Conservation (phyloP, 2,329 filamentous ascomycete species). For the Fusarium nematophilum region DNA sequence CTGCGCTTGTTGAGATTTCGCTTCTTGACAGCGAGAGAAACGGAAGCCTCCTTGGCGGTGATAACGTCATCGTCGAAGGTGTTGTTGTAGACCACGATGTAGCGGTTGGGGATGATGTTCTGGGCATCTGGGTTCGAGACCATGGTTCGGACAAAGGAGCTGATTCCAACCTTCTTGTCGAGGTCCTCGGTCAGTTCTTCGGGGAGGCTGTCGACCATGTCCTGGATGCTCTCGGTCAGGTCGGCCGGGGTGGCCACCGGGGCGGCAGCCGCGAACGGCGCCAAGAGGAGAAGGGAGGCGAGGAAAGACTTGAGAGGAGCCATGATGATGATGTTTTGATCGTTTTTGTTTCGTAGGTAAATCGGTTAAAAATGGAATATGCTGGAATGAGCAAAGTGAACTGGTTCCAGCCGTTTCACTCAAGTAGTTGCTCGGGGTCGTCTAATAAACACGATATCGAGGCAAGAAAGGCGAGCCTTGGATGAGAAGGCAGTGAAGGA, state of each 20-base stretch:
- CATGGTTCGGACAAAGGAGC: constrained; percentile 50
- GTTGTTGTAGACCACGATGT: constrained; percentile 74
- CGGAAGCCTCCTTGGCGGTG: constrained; percentile 59
- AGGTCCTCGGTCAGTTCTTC: constrained; percentile 24
- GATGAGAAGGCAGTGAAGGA: constrained; percentile 34
- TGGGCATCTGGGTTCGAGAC: constrained; percentile 61
- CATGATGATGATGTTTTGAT: constrained; percentile 39
- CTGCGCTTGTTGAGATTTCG: constrained; percentile 67
- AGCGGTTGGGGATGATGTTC: constrained; percentile 66
- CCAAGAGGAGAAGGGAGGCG: constrained; percentile 38
- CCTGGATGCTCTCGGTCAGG: constrained; percentile 24
- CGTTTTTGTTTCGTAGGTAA: constrained; percentile 22
- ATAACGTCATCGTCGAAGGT: constrained; percentile 61
- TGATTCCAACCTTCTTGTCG: constrained; percentile 35
- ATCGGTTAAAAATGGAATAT: constrained; percentile 20
- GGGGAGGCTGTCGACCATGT: constrained; percentile 29
- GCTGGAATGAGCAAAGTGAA: constrained; percentile 40
- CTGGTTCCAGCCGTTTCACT: constrained; percentile 46
- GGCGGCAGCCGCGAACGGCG: constrained; percentile 44
- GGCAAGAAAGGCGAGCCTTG: constrained; percentile 25
- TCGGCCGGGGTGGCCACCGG: constrained; percentile 43
- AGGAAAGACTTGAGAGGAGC: constrained; percentile 41
- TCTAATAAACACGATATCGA: constrained; percentile 31
- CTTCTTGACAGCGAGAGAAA: constrained; percentile 63
- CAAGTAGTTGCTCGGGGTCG: constrained; percentile 30